phyloP scores from a whole-genome alignment of 2,329 filamentous ascomycete genomes.

The Ophiostoma angusticollis region DNA sequence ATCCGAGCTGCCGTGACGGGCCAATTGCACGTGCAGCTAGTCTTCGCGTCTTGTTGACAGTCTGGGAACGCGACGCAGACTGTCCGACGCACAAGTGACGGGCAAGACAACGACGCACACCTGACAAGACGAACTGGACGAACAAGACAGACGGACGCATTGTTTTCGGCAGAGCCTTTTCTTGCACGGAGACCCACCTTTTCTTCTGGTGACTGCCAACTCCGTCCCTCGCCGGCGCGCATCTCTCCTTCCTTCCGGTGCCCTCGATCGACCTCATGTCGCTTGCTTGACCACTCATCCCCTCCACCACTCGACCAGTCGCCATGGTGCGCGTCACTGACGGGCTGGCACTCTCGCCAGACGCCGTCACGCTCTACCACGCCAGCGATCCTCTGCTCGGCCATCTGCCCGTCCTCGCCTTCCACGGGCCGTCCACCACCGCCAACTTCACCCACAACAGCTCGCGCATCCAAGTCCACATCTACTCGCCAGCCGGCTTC shows the following conservation, averaged over 20 bases:
- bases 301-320: constrained; percentile 25
- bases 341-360: constrained; percentile 65
- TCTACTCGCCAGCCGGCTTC: constrained; percentile 80
- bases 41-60: no score
- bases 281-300: background rate
- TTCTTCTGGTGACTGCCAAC: background rate
- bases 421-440: constrained; percentile 83
- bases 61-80: no score
- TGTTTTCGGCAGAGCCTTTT: no score
- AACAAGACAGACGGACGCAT: no score
- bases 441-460: constrained; percentile 77
- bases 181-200: background rate
- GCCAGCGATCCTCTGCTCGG: constrained; percentile 73
- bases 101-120: no score
- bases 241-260: background rate
- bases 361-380: constrained; percentile 78
- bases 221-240: background rate
- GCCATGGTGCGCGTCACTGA: constrained; percentile 73
- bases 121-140: no score
- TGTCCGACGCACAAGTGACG: no score
- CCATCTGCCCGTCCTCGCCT: constrained; percentile 72
- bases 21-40: no score
- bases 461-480: constrained; percentile 87
- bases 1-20: no score
- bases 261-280: constrained; percentile 1